Conservation (phyloP, 108 stramenopile species). For the Hondaea fermentalgiana region DNA sequence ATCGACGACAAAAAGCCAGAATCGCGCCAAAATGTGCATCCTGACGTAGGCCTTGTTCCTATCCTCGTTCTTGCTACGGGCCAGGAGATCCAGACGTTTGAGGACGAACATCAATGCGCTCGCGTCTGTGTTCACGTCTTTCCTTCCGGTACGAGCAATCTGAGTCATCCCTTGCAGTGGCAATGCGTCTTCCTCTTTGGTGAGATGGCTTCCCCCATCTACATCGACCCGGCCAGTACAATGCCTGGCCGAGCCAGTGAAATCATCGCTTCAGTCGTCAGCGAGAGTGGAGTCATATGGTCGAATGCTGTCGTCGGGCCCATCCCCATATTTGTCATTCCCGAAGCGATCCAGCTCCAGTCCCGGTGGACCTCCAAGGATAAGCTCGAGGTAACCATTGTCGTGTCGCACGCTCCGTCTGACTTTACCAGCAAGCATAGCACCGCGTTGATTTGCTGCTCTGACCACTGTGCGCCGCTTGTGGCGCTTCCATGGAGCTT, state of each 20-base stretch:
- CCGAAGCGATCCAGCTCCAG: not conserved
- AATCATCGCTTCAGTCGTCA: not conserved
- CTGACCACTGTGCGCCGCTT: not conserved
- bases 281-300: not conserved
- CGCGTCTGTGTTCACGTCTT: not conserved
- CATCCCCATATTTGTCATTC: not conserved
- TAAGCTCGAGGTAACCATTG: not conserved
- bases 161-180: not conserved
- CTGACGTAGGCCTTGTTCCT: not conserved
- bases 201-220: not conserved
- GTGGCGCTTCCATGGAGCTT: not conserved
- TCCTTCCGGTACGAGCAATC: not conserved
- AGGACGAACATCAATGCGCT: not conserved
- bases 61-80: not conserved
- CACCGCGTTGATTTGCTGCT: not conserved
- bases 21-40: not conserved
- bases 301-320: not conserved
- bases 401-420: not conserved
- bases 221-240: not conserved
- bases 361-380: not conserved
- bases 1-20: not conserved
- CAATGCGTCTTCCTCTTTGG: not conserved
- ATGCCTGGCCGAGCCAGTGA: not conserved
- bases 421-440: not conserved
- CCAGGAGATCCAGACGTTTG: not conserved